Conservation (phyloP, 139 green algal species). For the Micractinium sp. region DNA sequence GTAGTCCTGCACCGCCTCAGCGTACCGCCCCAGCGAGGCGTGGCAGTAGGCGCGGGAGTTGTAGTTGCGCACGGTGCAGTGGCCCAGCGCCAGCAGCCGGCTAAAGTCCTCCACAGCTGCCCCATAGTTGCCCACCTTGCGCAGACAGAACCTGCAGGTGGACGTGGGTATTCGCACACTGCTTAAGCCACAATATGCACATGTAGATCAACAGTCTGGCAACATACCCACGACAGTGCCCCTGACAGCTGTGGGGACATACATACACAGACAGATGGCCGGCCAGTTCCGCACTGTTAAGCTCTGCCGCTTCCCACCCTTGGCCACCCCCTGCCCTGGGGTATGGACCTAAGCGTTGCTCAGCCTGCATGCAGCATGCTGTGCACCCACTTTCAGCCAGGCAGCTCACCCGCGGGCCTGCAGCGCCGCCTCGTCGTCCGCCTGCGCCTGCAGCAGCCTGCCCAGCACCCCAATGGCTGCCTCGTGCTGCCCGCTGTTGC, state of each 20-base stretch:
- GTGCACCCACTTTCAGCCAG: not conserved
- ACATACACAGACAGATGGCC: no score
- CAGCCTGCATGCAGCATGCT: no score
- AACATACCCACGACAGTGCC: no score
- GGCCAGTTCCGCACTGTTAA: no score
- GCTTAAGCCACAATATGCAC: no score
- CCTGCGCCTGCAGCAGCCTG: slow-evolving; percentile 40
- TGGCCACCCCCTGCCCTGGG: no score
- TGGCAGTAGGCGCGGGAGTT: slow-evolving; percentile 80
- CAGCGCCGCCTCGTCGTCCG: slow-evolving; percentile 58
- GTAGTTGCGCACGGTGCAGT: slow-evolving; percentile 44
- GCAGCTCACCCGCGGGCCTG: slow-evolving; percentile 61
- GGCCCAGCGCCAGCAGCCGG: slow-evolving; percentile 46
- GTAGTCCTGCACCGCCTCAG: slow-evolving; percentile 59
- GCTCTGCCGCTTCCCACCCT: no score
- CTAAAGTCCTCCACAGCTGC: slow-evolving; percentile 75
- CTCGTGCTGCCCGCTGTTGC: slow-evolving; percentile 46
- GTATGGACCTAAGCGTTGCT: no score
- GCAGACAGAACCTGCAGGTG: slow-evolving; percentile 29
- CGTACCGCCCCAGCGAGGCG: slow-evolving; percentile 74
- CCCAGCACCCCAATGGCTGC: slow-evolving; percentile 55
- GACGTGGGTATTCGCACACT: no score
- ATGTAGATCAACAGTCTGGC: no score
- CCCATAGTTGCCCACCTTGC: slow-evolving; percentile 74
- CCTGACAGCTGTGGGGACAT: no score